A percentile compares a stretch with the other conserved stretches of the same genome.
Conservation (phyloP, 192 early-diverging fungal species). For the Coemansia sp. region DNA sequence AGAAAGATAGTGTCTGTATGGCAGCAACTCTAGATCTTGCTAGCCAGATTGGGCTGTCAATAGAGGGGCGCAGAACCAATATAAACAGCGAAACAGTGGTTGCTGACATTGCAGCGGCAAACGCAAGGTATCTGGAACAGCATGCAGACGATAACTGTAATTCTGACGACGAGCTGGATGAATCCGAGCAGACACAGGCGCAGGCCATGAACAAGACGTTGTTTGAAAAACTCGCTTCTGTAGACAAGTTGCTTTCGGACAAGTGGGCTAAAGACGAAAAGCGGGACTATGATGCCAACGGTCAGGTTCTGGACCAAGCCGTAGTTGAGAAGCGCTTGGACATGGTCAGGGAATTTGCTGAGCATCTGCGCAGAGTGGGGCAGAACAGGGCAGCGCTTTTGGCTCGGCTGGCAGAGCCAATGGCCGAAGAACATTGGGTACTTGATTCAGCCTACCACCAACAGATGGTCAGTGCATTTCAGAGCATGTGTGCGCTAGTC, state of each 20-base stretch:
- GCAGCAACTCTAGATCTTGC: slow-evolving; percentile 25
- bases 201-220: slow-evolving; percentile 13
- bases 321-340: slow-evolving; percentile 20
- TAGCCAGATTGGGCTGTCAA: slow-evolving; percentile 24
- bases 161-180: slow-evolving; percentile 40
- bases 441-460: slow-evolving; percentile 37
- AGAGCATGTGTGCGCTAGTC: slow-evolving; percentile 28
- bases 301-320: slow-evolving; percentile 29
- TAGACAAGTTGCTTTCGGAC: slow-evolving; percentile 5
- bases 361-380: slow-evolving; percentile 30
- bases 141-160: slow-evolving; percentile 28
- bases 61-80: neutral
- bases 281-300: slow-evolving; percentile 29
- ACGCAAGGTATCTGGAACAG: slow-evolving; percentile 13
- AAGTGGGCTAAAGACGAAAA: slow-evolving; percentile 21
- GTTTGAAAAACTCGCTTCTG: slow-evolving; percentile 3
- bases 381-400: slow-evolving; percentile 29
- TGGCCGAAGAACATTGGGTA: slow-evolving; percentile 49
- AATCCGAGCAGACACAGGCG: slow-evolving; percentile 29
- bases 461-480: slow-evolving; percentile 38
- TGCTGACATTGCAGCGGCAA: slow-evolving; percentile 10
- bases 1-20: slow-evolving; percentile 1
- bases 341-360: slow-evolving; percentile 20
- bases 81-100: neutral
- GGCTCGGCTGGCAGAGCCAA: slow-evolving; percentile 30